A percentile compares a stretch with the other conserved stretches of the same genome.
Evolutionary conservation across 208 protist genomes (phyloP).

Genomic region (Acanthamoeba royreba): DNA sequence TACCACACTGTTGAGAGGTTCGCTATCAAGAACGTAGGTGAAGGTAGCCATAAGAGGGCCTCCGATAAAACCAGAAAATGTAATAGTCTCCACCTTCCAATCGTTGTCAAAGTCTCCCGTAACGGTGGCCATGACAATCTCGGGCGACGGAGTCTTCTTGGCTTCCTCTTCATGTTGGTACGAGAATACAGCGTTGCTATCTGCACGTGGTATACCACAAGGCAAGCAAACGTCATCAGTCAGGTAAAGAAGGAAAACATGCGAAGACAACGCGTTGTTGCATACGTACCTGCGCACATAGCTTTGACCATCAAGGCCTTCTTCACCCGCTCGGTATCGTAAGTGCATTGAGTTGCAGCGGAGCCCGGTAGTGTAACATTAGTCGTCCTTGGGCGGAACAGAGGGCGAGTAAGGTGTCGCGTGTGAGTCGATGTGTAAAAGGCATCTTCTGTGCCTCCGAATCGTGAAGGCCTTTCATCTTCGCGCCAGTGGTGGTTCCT

Average conservation of each 20-base stretch:
- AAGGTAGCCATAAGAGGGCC: no score
- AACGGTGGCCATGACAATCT: neutral
- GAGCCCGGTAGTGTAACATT: no score
- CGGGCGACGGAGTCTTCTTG: neutral
- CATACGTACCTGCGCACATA: neutral
- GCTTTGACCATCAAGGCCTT: neutral
- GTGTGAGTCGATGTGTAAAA: neutral
- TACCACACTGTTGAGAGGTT: no score
- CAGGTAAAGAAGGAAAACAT: no score
- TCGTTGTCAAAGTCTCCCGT: neutral
- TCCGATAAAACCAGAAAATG: neutral
- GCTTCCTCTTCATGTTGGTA: no score
- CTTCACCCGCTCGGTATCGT: neutral
- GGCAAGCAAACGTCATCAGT: no score
- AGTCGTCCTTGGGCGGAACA: neutral
- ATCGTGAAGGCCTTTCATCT: neutral
- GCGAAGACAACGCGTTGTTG: neutral
- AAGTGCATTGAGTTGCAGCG: neutral
- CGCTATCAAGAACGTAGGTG: no score
- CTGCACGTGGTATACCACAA: no score
- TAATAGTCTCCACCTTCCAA: neutral
- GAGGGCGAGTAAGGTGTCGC: neutral
- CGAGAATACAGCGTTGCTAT: neutral
- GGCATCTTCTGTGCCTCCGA: neutral
- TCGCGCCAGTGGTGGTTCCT: neutral